Evolutionary conservation across 257 asterid species (phyloP), one percentile per base, ranked within the genome.

Genomic region (Verbena officinalis): DNA sequence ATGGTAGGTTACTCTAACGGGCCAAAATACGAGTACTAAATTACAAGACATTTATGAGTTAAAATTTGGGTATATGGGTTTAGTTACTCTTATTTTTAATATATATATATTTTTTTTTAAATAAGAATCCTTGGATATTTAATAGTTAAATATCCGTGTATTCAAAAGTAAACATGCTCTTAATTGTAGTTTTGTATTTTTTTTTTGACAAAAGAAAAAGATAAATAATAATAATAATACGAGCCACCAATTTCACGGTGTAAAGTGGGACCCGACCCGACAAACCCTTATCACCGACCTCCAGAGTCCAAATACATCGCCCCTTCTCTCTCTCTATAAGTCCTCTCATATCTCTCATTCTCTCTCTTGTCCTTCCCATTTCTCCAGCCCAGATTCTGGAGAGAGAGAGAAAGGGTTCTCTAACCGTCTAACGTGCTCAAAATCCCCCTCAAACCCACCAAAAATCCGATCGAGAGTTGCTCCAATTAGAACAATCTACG

Each of bases 241-340:
- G 52, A 65, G 44, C 27, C 68, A 40, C 68, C 44, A 58, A 58
- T 50, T 68, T 45, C 73, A 49, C 43, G 68, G 38, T 69, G 64
- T 54, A 65, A 48, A 46, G 52, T 45, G 64, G 75, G 73, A 3
- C 76, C 80, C 69, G 34, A 22, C 73, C 73, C 73, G 49, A 55
- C 59, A 53, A 61, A 11, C 64, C 49, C 62, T 30, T 58, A 20
- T 55, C 44, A 40, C 74, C 70, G 62, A 67, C 77, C 44, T 38
- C 69, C 48, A 36, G 22, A 43, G 24, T 38, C 69, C 48, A 36
- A 33, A 36, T 53, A 11, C 73, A 46, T 53, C 22, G 49, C 57
- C 62, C 51, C 20, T 20, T 1, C 19, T 59, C 60, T 15, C 34
- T 42, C 10, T 55, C 68, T 72, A 62, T 72, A 76, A 9, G 68